These are phyloP conservation scores for Chytridiales sp. DNA, from an alignment of 371 early-diverging fungal genomes.

Conservation along the genomic window DNA sequence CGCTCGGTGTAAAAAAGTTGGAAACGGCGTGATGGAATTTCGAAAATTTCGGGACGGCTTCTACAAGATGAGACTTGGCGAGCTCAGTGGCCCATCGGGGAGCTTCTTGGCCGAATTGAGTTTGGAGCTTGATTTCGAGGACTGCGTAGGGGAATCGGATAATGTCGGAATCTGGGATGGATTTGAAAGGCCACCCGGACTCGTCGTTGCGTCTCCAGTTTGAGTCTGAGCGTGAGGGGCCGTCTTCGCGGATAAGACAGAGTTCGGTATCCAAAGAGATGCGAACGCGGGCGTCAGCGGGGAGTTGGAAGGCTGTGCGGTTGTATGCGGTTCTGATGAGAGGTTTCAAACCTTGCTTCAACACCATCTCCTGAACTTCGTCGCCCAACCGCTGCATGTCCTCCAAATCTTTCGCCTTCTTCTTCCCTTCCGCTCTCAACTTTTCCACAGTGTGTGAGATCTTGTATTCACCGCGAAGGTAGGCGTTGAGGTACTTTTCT, in stretches of 20 bases:
- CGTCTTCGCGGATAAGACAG: conserved; percentile 58
- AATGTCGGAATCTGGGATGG: conserved; percentile 77
- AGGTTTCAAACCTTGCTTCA: conserved; percentile 43
- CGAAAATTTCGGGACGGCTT: conserved; percentile 94
- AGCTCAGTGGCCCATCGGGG: conserved; percentile 92
- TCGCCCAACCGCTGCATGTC: conserved; percentile 46
- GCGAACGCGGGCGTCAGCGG: conserved; percentile 51
- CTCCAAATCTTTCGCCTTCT: conserved; percentile 38
- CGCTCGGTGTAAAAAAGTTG: conserved; percentile 77
- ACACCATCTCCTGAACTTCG: conserved; percentile 49
- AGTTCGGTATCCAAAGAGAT: conserved; percentile 59
- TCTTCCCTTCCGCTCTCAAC: conserved; percentile 42
- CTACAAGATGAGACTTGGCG: conserved; percentile 80
- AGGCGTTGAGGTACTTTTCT: conserved; percentile 47
- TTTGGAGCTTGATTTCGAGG: conserved; percentile 95
- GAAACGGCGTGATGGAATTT: conserved; percentile 97
- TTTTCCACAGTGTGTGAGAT: conserved; percentile 22
- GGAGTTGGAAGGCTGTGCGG: conserved; percentile 61
- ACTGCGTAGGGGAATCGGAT: conserved; percentile 94
- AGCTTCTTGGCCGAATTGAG: conserved; percentile 78
- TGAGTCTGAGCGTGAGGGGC: conserved; percentile 60
- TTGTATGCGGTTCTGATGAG: conserved; percentile 57
- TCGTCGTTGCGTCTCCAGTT: conserved; percentile 95
- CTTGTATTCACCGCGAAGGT: conserved; percentile 47
- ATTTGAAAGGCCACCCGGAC: conserved; percentile 71